A percentile compares a stretch with the other conserved stretches of the same genome.
Evolutionary conservation across 345 rosid genomes (phyloP).

Genomic region (Eucalyptus curtisii): DNA sequence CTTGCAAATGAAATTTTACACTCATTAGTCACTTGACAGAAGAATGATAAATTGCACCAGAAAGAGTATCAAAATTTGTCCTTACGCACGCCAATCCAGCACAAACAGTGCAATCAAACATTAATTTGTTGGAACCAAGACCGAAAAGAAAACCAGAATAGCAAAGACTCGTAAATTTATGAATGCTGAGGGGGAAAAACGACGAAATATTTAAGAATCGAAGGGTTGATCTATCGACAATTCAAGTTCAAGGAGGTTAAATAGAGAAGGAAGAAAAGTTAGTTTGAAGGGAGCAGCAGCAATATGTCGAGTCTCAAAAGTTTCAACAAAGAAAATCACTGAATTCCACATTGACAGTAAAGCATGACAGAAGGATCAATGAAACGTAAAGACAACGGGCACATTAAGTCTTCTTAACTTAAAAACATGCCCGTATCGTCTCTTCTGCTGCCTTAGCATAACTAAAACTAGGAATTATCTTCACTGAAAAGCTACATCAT

Average conservation of each 20-base stretch:
- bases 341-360: background rate
- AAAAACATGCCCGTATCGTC: too few relatives aligned
- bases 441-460: background rate
- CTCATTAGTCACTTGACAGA: background rate
- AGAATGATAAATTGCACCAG: background rate
- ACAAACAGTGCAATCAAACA: background rate
- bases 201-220: background rate
- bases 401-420: background rate
- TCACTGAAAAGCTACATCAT: too few relatives aligned
- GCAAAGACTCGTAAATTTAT: background rate
- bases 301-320: background rate
- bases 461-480: too few relatives aligned
- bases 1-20: background rate
- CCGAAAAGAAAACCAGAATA: background rate
- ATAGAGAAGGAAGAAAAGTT: background rate
- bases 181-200: background rate
- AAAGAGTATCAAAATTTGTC: background rate
- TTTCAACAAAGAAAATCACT: background rate
- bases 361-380: background rate
- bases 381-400: background rate
- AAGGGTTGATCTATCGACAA: background rate
- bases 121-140: background rate
- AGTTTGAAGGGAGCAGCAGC: fast-evolving
- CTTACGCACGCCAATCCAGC: background rate
- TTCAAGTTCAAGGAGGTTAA: too few relatives aligned